Evolutionary conservation across 371 early-diverging fungal genomes (phyloP), one percentile per base, ranked within the genome.

Genomic region (Mucor indicus): DNA sequence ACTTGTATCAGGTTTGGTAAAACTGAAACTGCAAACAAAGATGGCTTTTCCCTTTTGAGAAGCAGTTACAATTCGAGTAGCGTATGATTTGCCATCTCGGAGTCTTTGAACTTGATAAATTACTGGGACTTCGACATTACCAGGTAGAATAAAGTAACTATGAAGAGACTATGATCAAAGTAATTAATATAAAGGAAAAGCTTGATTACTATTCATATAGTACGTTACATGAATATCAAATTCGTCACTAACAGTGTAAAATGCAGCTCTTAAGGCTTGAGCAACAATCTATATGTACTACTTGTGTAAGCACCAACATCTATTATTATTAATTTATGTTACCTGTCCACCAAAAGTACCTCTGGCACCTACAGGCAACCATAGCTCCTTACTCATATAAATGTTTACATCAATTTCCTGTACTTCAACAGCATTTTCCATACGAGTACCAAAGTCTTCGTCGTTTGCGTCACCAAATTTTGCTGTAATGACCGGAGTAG

Each of bases 301-400:
- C 24, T 21, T 46, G 23, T 33, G 33, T 10, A n/a, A 10, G 6
- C 5, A 38, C 20, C 15, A 21, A 39, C 25, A 35, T n/a, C n/a
- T n/a, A n/a, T n/a, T 15, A 38, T 12, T 17, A 4, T 24, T 33
- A 2, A 27, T 24, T 16, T 16, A 23, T 13, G 11, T 4, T 60
- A 74, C 69, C 65, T 69, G 70, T 20, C 67, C 78, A 62, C 95
- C 95, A 68, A 92, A 94, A 7, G 89, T 91, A 30, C 92, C 95
- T 36, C 93, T 85, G 35, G 85, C 88, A 30, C 90, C 90, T 29
- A 72, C 43, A 13, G 95, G 95, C 22, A 72, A 60, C 92, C 92
- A 95, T n/a, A 93, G 76, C 30, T 84, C 78, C 35, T 86, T 84
- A 43, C 83, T 83, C 45, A 85, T 75, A 52, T 75, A 92, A 35